phyloP scores from a whole-genome alignment of 2,329 filamentous ascomycete species.

The Scedosporium dehoogii region DNA sequence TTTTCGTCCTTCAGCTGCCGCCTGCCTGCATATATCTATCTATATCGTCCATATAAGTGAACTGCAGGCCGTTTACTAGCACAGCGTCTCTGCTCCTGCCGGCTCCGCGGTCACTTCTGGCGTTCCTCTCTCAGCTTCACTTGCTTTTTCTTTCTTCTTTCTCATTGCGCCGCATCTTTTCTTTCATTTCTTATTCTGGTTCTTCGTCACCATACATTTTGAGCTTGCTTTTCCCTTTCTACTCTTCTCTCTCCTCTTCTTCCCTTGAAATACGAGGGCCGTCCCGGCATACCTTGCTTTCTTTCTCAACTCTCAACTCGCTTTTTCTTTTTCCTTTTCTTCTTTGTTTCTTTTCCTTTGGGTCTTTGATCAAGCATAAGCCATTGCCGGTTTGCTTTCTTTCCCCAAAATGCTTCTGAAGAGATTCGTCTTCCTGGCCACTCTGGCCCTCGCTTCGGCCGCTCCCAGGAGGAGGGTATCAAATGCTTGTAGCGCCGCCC shows the following conservation, averaged over 20 bases:
- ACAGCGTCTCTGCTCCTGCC: background rate
- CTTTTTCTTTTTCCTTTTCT: background rate
- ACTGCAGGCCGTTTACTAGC: background rate
- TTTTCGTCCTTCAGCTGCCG: background rate
- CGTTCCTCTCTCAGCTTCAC: background rate
- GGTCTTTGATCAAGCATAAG: background rate
- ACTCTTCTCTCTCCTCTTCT: background rate
- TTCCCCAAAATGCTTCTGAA: slow-evolving; percentile 1
- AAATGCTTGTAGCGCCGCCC: slow-evolving; percentile 12
- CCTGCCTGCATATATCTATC: background rate
- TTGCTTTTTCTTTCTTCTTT: slow-evolving; percentile 1
- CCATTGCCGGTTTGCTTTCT: background rate
- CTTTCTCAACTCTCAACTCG: background rate
- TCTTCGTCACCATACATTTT: background rate
- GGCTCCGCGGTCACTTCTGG: background rate
- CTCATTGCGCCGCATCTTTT: background rate
- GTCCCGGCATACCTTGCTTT: background rate
- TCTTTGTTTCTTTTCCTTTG: background rate
- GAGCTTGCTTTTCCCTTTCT: background rate
- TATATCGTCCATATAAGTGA: slow-evolving; percentile 2
- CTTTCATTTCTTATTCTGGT: background rate
- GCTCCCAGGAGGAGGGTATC: slow-evolving; percentile 1
- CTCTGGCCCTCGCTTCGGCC: slow-evolving; percentile 3
- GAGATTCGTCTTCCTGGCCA: slow-evolving; percentile 3
- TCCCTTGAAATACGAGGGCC: background rate